A percentile compares a stretch with the other conserved stretches of the same genome.
These are phyloP conservation scores for Plantago coronopus DNA, from an alignment of 305 asterid genomes.

Conservation along the genomic window DNA sequence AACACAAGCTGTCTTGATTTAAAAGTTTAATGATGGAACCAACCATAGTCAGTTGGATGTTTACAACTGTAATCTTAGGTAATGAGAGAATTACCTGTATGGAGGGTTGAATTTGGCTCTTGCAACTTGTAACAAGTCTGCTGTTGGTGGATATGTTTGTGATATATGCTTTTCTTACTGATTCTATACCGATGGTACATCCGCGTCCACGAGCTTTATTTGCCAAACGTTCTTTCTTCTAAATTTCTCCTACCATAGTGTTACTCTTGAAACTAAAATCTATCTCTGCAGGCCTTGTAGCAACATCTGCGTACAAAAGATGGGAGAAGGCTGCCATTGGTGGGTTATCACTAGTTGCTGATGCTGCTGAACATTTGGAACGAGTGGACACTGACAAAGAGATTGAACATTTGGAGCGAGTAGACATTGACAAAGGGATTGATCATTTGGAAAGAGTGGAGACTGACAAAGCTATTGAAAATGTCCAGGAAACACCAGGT, in stretches of 20 bases:
- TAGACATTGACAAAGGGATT: conserved; percentile 55
- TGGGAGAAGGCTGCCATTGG: conserved; percentile 99
- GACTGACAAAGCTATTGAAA: conserved; percentile 52
- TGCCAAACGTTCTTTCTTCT: too few relatives aligned
- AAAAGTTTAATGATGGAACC: too few relatives aligned
- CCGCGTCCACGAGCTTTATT: background rate
- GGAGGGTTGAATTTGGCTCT: background rate
- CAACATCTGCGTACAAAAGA: conserved; percentile 83
- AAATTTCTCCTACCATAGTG: background rate
- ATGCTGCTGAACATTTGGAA: conserved; percentile 98
- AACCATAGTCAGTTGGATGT: too few relatives aligned
- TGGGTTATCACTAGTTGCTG: conserved; percentile 98
- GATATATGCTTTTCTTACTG: background rate
- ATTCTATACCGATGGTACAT: background rate
- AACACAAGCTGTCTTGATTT: too few relatives aligned
- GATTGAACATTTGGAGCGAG: conserved; percentile 68
- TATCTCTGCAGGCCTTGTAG: conserved; percentile 43
- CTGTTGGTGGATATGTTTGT: background rate
- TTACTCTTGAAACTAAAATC: conserved; percentile 21
- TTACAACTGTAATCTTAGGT: background rate
- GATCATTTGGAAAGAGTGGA: conserved; percentile 70
- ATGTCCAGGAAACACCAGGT: conserved; percentile 55
- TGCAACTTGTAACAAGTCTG: background rate
- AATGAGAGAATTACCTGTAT: background rate
- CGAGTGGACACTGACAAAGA: conserved; percentile 65